A percentile compares a stretch with the other conserved stretches of the same genome.
Evolutionary conservation across 371 early-diverging fungal species (phyloP).

Genomic region (Haplosporangium sp.): DNA sequence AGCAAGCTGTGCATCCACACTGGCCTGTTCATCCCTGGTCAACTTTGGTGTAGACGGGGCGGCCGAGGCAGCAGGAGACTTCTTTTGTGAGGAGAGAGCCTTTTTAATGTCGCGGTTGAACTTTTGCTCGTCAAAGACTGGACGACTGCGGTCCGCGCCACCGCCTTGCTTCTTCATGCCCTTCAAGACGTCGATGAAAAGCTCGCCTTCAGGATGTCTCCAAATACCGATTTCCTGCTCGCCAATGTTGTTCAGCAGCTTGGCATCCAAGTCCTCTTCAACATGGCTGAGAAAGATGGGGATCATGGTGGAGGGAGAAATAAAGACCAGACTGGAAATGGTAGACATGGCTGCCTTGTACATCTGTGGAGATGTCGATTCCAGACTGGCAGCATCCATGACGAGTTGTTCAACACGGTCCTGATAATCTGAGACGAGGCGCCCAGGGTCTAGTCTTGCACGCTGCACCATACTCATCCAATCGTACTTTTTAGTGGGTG

Average conservation of each 20-base stretch:
- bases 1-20: constrained; percentile 77
- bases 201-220: constrained; percentile 74
- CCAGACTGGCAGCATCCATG: constrained; percentile 51
- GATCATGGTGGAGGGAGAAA: constrained; percentile 62
- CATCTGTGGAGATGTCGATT: constrained; percentile 47
- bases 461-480: constrained; percentile 89
- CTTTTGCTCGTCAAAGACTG: constrained; percentile 76
- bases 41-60: constrained; percentile 63
- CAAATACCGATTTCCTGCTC: constrained; percentile 71
- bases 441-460: constrained; percentile 78
- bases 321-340: constrained; percentile 69
- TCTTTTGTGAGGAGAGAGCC: constrained; percentile 74
- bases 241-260: constrained; percentile 61
- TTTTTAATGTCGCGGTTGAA: constrained; percentile 89
- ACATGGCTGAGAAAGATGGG: constrained; percentile 59
- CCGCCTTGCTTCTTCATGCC: constrained; percentile 60
- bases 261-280: constrained; percentile 59
- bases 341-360: constrained; percentile 68
- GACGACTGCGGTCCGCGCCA: constrained; percentile 61
- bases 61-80: constrained; percentile 59
- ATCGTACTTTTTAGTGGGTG: constrained; percentile 77
- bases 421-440: constrained; percentile 64
- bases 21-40: constrained; percentile 85
- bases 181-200: constrained; percentile 71
- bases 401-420: constrained; percentile 59